phyloP scores from a whole-genome alignment of 495 filamentous ascomycete species.

The Alectoria sarmentosa region DNA sequence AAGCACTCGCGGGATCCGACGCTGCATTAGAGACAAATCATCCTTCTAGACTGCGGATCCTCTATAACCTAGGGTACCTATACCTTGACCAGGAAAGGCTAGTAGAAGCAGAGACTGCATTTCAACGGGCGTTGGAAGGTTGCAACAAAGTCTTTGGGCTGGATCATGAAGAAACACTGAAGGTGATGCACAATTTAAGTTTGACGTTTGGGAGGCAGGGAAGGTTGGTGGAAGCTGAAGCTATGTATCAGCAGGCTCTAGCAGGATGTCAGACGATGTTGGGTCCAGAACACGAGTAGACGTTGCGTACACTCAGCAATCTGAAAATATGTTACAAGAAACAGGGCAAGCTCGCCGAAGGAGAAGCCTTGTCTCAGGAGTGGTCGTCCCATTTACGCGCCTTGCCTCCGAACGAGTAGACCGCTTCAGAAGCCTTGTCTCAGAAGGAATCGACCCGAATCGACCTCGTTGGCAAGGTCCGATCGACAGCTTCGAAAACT shows the following conservation, averaged over 20 bases:
- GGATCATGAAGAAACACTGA: neutral
- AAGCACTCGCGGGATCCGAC: neutral
- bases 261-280: slow-evolving; percentile 27
- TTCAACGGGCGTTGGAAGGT: slow-evolving; percentile 15
- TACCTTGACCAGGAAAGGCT: slow-evolving; percentile 22
- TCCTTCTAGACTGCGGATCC: neutral
- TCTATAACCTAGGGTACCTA: slow-evolving; percentile 13
- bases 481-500: too few species aligned
- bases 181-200: slow-evolving; percentile 23
- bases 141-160: slow-evolving; percentile 5
- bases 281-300: slow-evolving; percentile 23
- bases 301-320: neutral
- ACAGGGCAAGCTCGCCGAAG: neutral
- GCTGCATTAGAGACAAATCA: neutral
- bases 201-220: slow-evolving; percentile 22
- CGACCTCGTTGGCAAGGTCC: neutral
- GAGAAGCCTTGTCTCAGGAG: neutral
- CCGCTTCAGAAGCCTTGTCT: neutral
- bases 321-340: neutral
- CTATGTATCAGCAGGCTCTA: slow-evolving; percentile 31
- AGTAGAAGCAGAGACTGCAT: slow-evolving; percentile 22
- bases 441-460: neutral
- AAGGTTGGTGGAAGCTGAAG: slow-evolving; percentile 29
- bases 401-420: too few species aligned
- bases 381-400: too few species aligned